These are phyloP conservation scores for Trametes villosa DNA, from an alignment of 768 basidiomycete species.

Conservation along the genomic window DNA sequence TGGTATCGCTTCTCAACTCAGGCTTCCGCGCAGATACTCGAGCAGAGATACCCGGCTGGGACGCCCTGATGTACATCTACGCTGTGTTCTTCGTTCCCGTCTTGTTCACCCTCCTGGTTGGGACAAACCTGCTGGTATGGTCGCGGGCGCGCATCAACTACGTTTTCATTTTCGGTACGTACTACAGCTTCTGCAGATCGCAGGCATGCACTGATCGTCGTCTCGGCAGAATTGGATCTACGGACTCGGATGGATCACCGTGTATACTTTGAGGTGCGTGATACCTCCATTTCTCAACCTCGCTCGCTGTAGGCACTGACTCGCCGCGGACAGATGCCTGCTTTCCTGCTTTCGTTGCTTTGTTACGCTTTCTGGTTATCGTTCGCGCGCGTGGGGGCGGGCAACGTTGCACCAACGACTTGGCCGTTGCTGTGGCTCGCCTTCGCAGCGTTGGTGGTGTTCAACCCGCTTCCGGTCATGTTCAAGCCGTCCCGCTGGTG, in stretches of 20 bases:
- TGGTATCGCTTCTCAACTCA: conserved; percentile 35
- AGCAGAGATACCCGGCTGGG: conserved; percentile 65
- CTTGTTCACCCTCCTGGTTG: conserved; percentile 76
- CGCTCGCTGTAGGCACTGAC: conserved; percentile 6
- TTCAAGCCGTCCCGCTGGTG: conserved; percentile 76
- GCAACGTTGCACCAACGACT: conserved; percentile 61
- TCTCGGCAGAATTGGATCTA: conserved; percentile 62
- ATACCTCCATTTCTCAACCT: too few species aligned
- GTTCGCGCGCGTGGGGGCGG: conserved; percentile 62
- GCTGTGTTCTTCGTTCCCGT: conserved; percentile 73
- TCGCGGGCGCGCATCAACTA: conserved; percentile 82
- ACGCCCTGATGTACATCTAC: conserved; percentile 78
- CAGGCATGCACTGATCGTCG: background rate
- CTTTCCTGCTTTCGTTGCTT: conserved; percentile 75
- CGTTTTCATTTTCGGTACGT: conserved; percentile 85
- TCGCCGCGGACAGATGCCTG: conserved; percentile 61
- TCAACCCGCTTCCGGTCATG: conserved; percentile 78
- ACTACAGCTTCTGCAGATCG: background rate
- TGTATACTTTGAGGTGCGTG: conserved; percentile 69
- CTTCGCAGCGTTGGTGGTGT: conserved; percentile 57
- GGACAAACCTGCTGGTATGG: conserved; percentile 86
- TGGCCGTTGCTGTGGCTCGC: conserved; percentile 88
- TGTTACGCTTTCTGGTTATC: conserved; percentile 87
- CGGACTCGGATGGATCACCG: conserved; percentile 76
- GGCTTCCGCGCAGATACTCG: conserved; percentile 60